phyloP scores from a whole-genome alignment of 2,329 filamentous ascomycete species.

The Cyphellophora europaea region DNA sequence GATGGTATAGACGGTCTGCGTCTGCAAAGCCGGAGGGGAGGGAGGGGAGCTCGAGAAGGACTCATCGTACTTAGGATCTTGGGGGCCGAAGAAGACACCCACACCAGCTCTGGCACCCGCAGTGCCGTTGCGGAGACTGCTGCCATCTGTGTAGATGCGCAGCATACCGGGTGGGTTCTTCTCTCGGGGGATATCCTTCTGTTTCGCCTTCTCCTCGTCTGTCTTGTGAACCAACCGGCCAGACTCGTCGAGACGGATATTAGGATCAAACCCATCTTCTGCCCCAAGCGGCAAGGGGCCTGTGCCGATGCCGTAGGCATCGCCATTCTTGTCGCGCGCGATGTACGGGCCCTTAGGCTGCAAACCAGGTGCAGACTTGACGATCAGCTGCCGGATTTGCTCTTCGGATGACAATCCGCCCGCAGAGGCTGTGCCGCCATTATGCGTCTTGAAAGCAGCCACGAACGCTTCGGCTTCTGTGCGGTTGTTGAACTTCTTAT shows the following conservation, averaged over 20 bases:
- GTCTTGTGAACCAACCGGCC: constrained; percentile 49
- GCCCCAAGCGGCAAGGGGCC: constrained; percentile 46
- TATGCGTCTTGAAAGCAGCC: constrained; percentile 24
- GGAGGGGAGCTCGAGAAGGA: constrained; percentile 10
- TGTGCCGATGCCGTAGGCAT: constrained; percentile 41
- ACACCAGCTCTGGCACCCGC: constrained; percentile 48
- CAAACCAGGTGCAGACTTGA: constrained; percentile 24
- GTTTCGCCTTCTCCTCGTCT: constrained; percentile 37
- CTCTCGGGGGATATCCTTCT: constrained; percentile 32
- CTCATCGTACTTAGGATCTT: constrained; percentile 42
- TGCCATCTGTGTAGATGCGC: constrained; percentile 56
- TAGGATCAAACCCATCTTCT: constrained; percentile 54
- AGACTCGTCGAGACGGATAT: constrained; percentile 44
- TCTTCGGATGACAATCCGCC: constrained; percentile 13
- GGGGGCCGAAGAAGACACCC: constrained; percentile 55
- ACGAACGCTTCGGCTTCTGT: constrained; percentile 75
- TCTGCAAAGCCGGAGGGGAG: constrained; percentile 4
- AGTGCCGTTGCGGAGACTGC: constrained; percentile 49
- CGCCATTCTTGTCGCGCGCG: constrained; percentile 32
- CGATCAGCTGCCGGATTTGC: constrained; percentile 16
- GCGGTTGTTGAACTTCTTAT: constrained; percentile 59
- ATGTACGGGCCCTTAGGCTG: constrained; percentile 28
- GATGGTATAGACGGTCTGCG: constrained; percentile 15
- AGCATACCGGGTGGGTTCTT: constrained; percentile 41
- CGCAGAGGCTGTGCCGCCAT: neutral